Evolutionary conservation across 305 asterid species (phyloP).

Genomic region (Ilex paraguariensis): DNA sequence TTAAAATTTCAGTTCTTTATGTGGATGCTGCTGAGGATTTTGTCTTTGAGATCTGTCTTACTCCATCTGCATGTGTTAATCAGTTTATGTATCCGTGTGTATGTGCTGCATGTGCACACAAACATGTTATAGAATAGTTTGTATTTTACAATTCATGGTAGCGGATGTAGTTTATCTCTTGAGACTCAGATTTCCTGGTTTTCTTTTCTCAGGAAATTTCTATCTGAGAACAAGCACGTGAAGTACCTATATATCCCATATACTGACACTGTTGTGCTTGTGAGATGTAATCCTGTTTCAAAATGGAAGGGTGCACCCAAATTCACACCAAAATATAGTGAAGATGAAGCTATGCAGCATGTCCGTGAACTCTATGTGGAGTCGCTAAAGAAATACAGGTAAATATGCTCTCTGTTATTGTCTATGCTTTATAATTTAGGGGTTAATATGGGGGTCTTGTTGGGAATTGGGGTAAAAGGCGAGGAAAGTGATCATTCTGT

Average conservation of each 20-base stretch:
- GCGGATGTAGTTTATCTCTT: too few species aligned
- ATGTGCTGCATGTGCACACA: too few species aligned
- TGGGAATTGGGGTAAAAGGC: neutral
- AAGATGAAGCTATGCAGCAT: constrained; percentile 74
- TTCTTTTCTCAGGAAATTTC: constrained; percentile 57
- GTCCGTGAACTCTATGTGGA: constrained; percentile 69
- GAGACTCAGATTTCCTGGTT: too few species aligned
- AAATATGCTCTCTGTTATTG: constrained; percentile 10
- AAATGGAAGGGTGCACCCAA: constrained; percentile 74
- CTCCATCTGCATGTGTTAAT: too few species aligned
- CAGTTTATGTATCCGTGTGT: too few species aligned
- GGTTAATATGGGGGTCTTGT: neutral
- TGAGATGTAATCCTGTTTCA: constrained; percentile 84
- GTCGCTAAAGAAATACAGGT: constrained; percentile 63
- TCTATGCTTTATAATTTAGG: neutral
- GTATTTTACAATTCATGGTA: too few species aligned
- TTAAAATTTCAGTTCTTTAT: too few species aligned
- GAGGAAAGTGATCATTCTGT: neutral
- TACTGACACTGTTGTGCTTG: constrained; percentile 86
- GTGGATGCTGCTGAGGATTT: too few species aligned
- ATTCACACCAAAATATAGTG: constrained; percentile 57
- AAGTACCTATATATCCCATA: constrained; percentile 88
- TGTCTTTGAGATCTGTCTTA: too few species aligned
- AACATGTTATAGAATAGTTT: too few species aligned
- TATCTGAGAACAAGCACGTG: constrained; percentile 91